A percentile compares a stretch with the other conserved stretches of the same genome.
Conservation (phyloP, 768 basidiomycete species). For the Lenzites betulinus region DNA sequence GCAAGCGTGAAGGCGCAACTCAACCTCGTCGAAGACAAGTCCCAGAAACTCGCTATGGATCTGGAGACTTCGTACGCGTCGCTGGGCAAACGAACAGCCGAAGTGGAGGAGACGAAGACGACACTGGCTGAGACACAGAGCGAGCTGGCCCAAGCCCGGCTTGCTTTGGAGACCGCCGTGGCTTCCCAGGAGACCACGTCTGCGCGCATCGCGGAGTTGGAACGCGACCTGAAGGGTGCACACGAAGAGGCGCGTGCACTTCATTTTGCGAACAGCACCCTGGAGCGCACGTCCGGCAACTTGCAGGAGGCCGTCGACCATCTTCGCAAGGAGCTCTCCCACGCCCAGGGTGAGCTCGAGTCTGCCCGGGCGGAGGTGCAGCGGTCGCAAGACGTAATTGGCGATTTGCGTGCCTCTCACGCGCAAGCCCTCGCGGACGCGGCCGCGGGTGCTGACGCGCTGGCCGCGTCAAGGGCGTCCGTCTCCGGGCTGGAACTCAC, state of each 20-base stretch:
- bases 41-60: slow-evolving; percentile 19
- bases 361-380: background rate
- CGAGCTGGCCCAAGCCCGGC: slow-evolving; percentile 5
- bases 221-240: slow-evolving; percentile 1
- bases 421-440: background rate
- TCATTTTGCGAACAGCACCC: slow-evolving; percentile 1
- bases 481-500: slow-evolving; percentile 12
- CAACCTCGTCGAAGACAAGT: background rate
- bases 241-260: slow-evolving; percentile 7
- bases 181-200: slow-evolving; percentile 4
- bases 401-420: slow-evolving; percentile 1
- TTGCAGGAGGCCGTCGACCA: slow-evolving; percentile 11
- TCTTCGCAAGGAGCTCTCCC: slow-evolving; percentile 10
- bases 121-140: background rate
- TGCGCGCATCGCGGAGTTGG: slow-evolving; percentile 13
- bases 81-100: background rate
- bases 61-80: slow-evolving; percentile 21
- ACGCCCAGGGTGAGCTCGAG: slow-evolving; percentile 3
- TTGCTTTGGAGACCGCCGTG: background rate
- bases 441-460: background rate
- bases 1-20: background rate
- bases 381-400: slow-evolving; percentile 6
- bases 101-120: background rate
- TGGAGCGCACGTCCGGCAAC: slow-evolving; percentile 8
- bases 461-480: background rate